phyloP scores from a whole-genome alignment of 805 yeast species.

The Kodamaea nitidulidarum region DNA sequence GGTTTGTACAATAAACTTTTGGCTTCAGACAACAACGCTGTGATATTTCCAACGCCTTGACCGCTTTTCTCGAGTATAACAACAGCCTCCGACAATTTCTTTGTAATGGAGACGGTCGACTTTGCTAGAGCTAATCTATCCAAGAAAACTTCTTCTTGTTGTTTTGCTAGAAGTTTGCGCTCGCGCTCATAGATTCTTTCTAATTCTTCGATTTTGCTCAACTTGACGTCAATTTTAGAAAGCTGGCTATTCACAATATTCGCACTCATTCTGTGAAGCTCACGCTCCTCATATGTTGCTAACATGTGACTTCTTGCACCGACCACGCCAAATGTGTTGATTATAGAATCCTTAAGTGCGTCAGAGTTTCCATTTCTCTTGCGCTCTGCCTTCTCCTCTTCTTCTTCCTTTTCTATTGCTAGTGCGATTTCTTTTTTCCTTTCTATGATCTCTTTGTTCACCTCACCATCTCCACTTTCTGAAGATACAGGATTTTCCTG shows the following conservation, averaged over 20 bases:
- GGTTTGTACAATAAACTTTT: conserved; percentile 34
- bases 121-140: conserved; percentile 66
- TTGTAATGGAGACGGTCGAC: conserved; percentile 47
- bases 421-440: conserved; percentile 9
- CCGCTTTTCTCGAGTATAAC: conserved; percentile 11
- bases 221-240: conserved; percentile 60
- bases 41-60: conserved; percentile 8
- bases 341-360: conserved; percentile 53
- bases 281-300: conserved; percentile 77
- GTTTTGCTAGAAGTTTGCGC: conserved; percentile 53
- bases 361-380: neutral
- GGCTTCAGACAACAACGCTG: conserved; percentile 27
- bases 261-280: conserved; percentile 56
- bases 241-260: conserved; percentile 59
- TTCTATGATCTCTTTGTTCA: conserved; percentile 12
- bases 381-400: conserved; percentile 7
- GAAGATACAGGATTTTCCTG: conserved; percentile 12
- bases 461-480: conserved; percentile 16
- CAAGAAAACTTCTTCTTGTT: conserved; percentile 62
- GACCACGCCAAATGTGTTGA: conserved; percentile 67
- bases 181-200: conserved; percentile 67
- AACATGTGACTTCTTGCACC: conserved; percentile 79
- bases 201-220: conserved; percentile 52
- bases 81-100: conserved; percentile 41
- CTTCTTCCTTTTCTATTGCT: conserved; percentile 16